Percentiles rank a stretch among this genome's conserved stretches.
Evolutionary conservation across 441 rosid species (phyloP).

Genomic region (Dalechampia spathulata): DNA sequence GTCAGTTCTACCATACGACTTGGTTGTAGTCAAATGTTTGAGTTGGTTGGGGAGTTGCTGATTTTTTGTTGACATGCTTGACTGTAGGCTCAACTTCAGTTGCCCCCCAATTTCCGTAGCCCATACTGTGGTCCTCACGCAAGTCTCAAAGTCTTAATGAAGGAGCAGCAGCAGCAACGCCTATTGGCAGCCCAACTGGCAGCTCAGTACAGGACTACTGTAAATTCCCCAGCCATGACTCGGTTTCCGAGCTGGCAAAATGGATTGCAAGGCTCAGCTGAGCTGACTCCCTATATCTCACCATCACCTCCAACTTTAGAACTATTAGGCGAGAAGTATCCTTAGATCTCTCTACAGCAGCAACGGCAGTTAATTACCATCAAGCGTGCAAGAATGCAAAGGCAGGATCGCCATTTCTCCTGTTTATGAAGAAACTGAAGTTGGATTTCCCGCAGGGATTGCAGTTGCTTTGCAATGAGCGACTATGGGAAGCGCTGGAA

Average conservation of each 20-base stretch:
- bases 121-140: slow-evolving; percentile 25
- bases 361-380: slow-evolving; percentile 42
- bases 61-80: slow-evolving; percentile 4
- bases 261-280: slow-evolving; percentile 30
- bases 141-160: slow-evolving; percentile 16
- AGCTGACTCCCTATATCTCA: slow-evolving; percentile 7
- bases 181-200: slow-evolving; percentile 39
- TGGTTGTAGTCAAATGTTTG: no score
- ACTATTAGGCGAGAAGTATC: slow-evolving; percentile 27
- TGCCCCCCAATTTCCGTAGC: slow-evolving; percentile 33
- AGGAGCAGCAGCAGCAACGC: slow-evolving; percentile 26
- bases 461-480: slow-evolving; percentile 62
- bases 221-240: slow-evolving; percentile 22
- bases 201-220: slow-evolving; percentile 27
- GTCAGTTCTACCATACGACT: no score
- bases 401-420: slow-evolving; percentile 44
- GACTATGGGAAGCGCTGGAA: slow-evolving; percentile 16
- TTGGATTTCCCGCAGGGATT: slow-evolving; percentile 36
- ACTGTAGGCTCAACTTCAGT: slow-evolving; percentile 34
- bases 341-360: slow-evolving; percentile 37
- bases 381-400: slow-evolving; percentile 26
- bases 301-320: slow-evolving; percentile 27
- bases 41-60: no score
- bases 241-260: slow-evolving; percentile 38
- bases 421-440: slow-evolving; percentile 32